These are phyloP conservation scores for Xylariomycetidae sp. DNA, from an alignment of 2,329 filamentous ascomycete species.

Conservation along the genomic window DNA sequence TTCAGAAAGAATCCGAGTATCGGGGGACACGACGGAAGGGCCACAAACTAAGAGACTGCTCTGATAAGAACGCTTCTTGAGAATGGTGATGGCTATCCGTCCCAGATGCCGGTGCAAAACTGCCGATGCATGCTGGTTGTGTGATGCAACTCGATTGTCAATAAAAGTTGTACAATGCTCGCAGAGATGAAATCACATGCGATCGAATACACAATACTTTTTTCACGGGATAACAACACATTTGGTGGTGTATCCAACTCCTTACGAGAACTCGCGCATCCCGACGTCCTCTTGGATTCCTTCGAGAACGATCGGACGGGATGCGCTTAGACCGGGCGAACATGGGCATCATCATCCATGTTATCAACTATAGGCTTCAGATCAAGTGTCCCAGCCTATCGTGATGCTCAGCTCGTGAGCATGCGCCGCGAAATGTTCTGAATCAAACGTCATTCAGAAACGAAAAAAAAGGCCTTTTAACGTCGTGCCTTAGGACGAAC, in stretches of 20 bases:
- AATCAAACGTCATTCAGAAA: slow-evolving; percentile 14
- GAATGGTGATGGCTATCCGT: slow-evolving; percentile 1
- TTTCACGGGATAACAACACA: too few species aligned
- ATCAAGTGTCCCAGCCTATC: slow-evolving; percentile 1
- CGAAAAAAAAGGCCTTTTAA: slow-evolving; percentile 24
- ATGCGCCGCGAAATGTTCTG: slow-evolving; percentile 7
- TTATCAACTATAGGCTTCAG: too few species aligned
- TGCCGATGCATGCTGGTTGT: slow-evolving; percentile 17
- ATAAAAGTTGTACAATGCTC: slow-evolving; percentile 15
- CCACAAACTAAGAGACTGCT: too few species aligned
- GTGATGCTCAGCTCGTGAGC: background rate
- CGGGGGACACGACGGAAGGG: slow-evolving; percentile 20
- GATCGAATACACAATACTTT: slow-evolving; percentile 1
- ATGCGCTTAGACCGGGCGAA: too few species aligned
- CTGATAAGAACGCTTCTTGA: slow-evolving; percentile 1
- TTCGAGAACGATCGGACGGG: too few species aligned
- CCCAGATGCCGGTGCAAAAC: slow-evolving; percentile 10
- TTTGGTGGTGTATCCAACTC: too few species aligned
- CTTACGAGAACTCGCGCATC: too few species aligned
- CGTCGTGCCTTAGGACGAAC: slow-evolving; percentile 31
- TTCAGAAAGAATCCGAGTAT: slow-evolving; percentile 46
- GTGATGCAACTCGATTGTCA: slow-evolving; percentile 19
- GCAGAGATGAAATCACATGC: slow-evolving; percentile 3
- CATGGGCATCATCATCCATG: too few species aligned
- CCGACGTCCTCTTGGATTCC: too few species aligned